These are phyloP conservation scores for Didymella exigua DNA, from an alignment of 2,329 filamentous ascomycete genomes.

Conservation along the genomic window DNA sequence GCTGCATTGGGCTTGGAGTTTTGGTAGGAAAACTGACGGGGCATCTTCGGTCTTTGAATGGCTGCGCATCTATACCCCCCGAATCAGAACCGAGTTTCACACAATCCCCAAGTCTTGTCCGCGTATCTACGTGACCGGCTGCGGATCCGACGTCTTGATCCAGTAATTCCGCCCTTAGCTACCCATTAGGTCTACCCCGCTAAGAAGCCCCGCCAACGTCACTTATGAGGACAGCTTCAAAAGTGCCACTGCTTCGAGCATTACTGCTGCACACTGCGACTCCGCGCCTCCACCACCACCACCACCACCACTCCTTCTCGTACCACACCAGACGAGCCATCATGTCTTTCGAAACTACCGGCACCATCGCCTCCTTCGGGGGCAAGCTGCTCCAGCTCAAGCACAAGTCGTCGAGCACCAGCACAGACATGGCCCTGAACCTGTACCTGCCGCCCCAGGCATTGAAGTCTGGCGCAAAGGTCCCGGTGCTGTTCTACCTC, in stretches of 20 bases:
- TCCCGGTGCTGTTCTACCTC: slow-evolving; percentile 89
- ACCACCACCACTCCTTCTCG: slow-evolving; percentile 13
- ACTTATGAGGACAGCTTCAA: slow-evolving; percentile 29
- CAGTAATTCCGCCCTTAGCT: slow-evolving; percentile 13
- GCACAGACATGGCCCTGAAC: slow-evolving; percentile 90
- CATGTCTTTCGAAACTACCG: slow-evolving; percentile 82
- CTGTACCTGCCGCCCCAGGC: slow-evolving; percentile 84
- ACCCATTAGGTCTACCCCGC: slow-evolving; percentile 8
- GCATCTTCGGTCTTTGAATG: slow-evolving; percentile 40
- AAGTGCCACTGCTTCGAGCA: slow-evolving; percentile 27
- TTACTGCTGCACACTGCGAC: slow-evolving; percentile 4
- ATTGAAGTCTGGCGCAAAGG: slow-evolving; percentile 61
- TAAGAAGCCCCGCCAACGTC: slow-evolving; percentile 33
- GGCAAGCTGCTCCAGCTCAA: slow-evolving; percentile 94
- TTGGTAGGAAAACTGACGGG: slow-evolving; percentile 33
- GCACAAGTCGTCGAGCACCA: slow-evolving; percentile 78
- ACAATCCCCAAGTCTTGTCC: slow-evolving; percentile 34
- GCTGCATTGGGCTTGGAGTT: slow-evolving; percentile 46
- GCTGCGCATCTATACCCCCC: slow-evolving; percentile 35
- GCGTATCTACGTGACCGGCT: slow-evolving; percentile 30
- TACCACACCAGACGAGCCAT: slow-evolving; percentile 25
- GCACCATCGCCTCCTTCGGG: slow-evolving; percentile 88
- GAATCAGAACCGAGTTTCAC: slow-evolving; percentile 43
- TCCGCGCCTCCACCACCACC: slow-evolving; percentile 2
- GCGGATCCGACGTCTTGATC: slow-evolving; percentile 35